Base-by-base conservation (phyloP, 2,329 filamentous ascomycete genomes). In the Aplosporella prunicola region DNA sequence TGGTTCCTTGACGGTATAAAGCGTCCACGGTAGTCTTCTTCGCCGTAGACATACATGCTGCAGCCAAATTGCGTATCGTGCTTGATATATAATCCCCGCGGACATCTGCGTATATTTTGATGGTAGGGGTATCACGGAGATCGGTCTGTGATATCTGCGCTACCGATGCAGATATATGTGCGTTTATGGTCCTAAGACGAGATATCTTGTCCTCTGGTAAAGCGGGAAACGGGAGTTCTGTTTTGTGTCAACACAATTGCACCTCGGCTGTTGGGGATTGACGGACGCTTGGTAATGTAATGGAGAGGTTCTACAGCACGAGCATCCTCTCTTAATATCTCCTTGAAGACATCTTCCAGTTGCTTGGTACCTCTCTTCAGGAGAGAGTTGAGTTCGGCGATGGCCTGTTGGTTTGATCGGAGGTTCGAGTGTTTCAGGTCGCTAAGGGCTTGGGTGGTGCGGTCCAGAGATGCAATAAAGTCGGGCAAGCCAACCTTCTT, bases 371-470 rank as follows among this genome's bases (percentile, higher is more conserved):
- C 91, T 4, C 77, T 75, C 50, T 80, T 82, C 42, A 95, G 68
- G 23, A 98, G 69, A 8, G 78, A 74, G 37, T 76, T 80, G 38
- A 94, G 74, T 43, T 95, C 87, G 29, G 76, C 67, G 40, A 91
- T 83, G 2, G 87, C 87, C 57, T 88, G 80, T 56, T 96, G 88
- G 43, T 95, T 96, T 8, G 88, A 83, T 40, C 85, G 79, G 35
- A 98, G 66, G 49, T 95, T 95, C n/a, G 89, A 89, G 3, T 82
- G 73, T 56, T 82, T 83, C 64, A 98, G 80, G 44, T 93, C 84
- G 43, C 69, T 64, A 39, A 95, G 70, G n/a, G 88, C 83, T 56
- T 82, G 82, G 51, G 82, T 87, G 20, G 94, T 76, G 27, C 91
- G 81, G 62, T 93, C 91, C 48, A 96, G 76, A 5, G 89, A 94